Evolutionary conservation across 2,329 filamentous ascomycete genomes (phyloP), one percentile per base, ranked within the genome.

Genomic region (Neofusicoccum cordaticola): DNA sequence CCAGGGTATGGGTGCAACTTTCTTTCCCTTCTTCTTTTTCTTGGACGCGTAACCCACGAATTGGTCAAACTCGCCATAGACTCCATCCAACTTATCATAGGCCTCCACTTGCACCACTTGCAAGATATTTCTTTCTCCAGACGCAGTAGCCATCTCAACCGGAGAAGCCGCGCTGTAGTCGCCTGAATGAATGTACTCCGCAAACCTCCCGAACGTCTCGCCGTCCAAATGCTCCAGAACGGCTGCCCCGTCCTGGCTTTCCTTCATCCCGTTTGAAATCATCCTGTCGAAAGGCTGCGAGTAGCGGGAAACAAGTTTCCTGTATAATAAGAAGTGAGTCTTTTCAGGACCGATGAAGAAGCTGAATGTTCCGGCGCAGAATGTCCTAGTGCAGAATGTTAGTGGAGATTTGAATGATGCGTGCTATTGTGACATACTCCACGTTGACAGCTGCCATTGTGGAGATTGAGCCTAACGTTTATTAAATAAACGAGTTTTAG

Each of bases 241-340:
- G 3, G 57, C 57, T 8, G 12, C 34, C 3, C 57, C 35, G 1
- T 61, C 57, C 12, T 41, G 34, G 4, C 22, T 50, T n/a, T 61
- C 42, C 19, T 61, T 61, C 44, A 61, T 61, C 2, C 57, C 57
- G 12, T 61, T 61, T 7, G 57, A 9, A 44, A 61, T 61, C 57
- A 61, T 61, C 9, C 4, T 41, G 4, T n/a, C 45, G 8, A 61
- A 44, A 2, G 57, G 57, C 15, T 39, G n/a, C 2, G 57, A 61
- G 17, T 39, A 50, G 31, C 57, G 45, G 17, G 57, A 34, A 12
- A 61, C 57, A 4, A 61, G 57, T n/a, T 39, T 50, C 13, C 6
- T 61, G 45, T 61, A 35, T 7, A 61, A 12, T 19, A 27, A 11
- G 31, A 61, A 50, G 4, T 31, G 57, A 41, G 41, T 5, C 44